Evolutionary conservation across 176 grass and related monocot genomes (phyloP), one percentile per base, ranked within the genome.

Genomic region (Puccinellia tenuiflora): DNA sequence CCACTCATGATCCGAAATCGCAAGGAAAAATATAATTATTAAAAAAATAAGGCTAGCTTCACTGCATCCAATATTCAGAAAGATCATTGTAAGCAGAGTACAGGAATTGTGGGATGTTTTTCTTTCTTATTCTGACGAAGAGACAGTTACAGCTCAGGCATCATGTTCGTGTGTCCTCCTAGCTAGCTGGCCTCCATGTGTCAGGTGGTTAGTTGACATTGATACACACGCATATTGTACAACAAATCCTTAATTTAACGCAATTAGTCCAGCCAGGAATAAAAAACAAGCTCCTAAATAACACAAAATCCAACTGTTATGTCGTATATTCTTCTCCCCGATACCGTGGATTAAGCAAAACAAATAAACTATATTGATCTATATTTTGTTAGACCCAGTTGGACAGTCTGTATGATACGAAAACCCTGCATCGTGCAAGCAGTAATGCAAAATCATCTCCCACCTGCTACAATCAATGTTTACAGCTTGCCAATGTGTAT

Each of bases 111-210:
- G 7, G 77, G 8, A 2, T 13, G 22, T 6, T 72, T 71, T 45
- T 45, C 68, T 5, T 63, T 54, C 20, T 64, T 52, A 80, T 52
- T 68, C 14, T 15, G 21, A 61, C 52, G 12, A 10, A 33, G 54
- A 72, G 73, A 40, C 64, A 78, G 55, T 82, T 90, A 90, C 73
- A 86, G 73, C 88, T 90, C 63, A 90, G 77, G 73, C 20, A 86
- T 31, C 88, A 82, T 73, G 83, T 86, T 77, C 53, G 7, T 64
- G 13, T 86, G 84, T 79, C 73, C 12, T 71, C 8, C 29, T 83
- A 50, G 79, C 29, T 83, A 50, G 79, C 64, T 85, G 74, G 47
- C 47, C 66, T 73, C 65, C 79, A 83, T 83, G 35, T 79, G 84
- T 46, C 74, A 90, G 74, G 48, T 65, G 35, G 54, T 79, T 86